phyloP scores from a whole-genome alignment of 768 basidiomycete species.

The Sutorius australiensis region DNA sequence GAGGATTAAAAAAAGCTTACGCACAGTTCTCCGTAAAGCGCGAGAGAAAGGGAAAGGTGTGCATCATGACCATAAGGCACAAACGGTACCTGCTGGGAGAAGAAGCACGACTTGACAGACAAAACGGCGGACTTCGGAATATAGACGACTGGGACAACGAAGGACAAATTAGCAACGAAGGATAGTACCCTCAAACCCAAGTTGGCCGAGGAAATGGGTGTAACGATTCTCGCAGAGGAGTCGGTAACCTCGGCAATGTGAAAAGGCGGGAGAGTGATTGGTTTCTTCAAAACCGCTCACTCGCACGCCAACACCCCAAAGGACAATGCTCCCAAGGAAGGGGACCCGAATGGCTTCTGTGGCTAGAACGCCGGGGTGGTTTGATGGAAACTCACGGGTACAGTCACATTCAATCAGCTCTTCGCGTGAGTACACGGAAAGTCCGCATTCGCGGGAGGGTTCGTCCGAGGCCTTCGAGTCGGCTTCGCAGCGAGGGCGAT shows the following conservation, averaged over 20 bases:
- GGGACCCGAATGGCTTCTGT: background rate
- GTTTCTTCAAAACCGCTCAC: background rate
- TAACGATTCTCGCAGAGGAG: background rate
- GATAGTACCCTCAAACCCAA: background rate
- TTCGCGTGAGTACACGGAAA: slow-evolving; percentile 25
- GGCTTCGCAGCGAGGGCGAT: background rate
- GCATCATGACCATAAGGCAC: slow-evolving; percentile 55
- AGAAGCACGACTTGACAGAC: slow-evolving; percentile 53
- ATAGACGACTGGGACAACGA: slow-evolving; percentile 46
- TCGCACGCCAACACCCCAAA: background rate
- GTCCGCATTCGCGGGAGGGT: slow-evolving; percentile 12
- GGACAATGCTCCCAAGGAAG: background rate
- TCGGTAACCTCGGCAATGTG: background rate
- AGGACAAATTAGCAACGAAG: slow-evolving; percentile 7
- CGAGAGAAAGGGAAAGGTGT: slow-evolving; percentile 58
- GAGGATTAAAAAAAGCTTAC: slow-evolving; percentile 18
- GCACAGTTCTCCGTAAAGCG: slow-evolving; percentile 64
- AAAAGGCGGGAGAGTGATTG: background rate
- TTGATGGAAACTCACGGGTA: slow-evolving; percentile 28
- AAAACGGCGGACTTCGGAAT: slow-evolving; percentile 63
- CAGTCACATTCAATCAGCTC: slow-evolving; percentile 18
- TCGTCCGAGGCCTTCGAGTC: slow-evolving; percentile 1
- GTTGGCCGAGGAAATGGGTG: background rate
- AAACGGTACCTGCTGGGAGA: slow-evolving; percentile 41
- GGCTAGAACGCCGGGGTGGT: slow-evolving; percentile 6